These are phyloP conservation scores for Kazachstania taianensis DNA, from an alignment of 805 yeast species.

Conservation along the genomic window DNA sequence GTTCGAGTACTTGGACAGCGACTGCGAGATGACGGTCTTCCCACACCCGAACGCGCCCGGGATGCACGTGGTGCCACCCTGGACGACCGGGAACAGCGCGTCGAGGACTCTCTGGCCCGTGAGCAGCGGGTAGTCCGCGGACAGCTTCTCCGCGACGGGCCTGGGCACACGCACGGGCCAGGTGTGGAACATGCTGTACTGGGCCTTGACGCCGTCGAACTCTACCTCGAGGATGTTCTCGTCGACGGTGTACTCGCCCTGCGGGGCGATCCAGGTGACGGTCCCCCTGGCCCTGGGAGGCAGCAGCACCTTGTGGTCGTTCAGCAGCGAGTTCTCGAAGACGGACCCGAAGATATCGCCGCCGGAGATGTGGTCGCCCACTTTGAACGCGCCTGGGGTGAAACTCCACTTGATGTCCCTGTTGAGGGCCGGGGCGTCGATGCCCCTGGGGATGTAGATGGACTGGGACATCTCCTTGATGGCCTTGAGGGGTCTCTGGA, in stretches of 20 bases:
- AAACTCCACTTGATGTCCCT: constrained; percentile 79
- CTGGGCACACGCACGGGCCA: constrained; percentile 99
- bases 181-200: constrained; percentile 91
- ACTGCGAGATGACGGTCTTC: constrained; percentile 95
- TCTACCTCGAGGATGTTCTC: constrained; percentile 89
- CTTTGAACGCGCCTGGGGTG: constrained; percentile 60
- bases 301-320: constrained; percentile 85
- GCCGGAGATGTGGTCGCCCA: constrained; percentile 96
- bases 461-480: constrained; percentile 81
- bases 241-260: constrained; percentile 86
- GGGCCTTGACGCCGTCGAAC: constrained; percentile 74
- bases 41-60: constrained; percentile 99
- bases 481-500: constrained; percentile 95
- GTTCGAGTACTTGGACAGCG: constrained; percentile 92
- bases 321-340: constrained; percentile 84
- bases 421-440: constrained; percentile 89
- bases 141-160: constrained; percentile 88
- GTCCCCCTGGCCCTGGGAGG: constrained; percentile 99
- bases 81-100: constrained; percentile 96
- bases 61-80: constrained; percentile 99
- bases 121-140: constrained; percentile 90
- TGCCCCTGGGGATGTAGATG: constrained; percentile 97
- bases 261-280: constrained; percentile 74
- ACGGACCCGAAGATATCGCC: constrained; percentile 95
- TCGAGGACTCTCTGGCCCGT: constrained; percentile 99